A percentile compares a stretch with the other conserved stretches of the same genome.
These are phyloP conservation scores for Raffaelea ambrosiae DNA, from an alignment of 2,329 filamentous ascomycete genomes.

Conservation along the genomic window DNA sequence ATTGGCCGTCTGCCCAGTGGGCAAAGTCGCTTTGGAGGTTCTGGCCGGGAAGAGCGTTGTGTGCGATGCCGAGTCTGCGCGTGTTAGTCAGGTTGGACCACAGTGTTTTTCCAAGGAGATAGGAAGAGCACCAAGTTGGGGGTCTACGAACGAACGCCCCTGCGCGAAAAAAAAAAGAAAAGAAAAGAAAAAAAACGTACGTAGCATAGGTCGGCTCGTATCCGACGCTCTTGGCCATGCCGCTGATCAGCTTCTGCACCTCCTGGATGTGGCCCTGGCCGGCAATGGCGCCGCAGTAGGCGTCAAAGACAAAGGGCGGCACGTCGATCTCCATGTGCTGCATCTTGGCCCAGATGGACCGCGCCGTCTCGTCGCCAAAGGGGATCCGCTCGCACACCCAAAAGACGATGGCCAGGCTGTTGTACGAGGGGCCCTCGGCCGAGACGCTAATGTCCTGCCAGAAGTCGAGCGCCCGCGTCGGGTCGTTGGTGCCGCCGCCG, in stretches of 20 bases:
- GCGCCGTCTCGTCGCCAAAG: slow-evolving; percentile 50
- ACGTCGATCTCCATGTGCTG: slow-evolving; percentile 70
- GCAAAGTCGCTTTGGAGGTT: slow-evolving; percentile 62
- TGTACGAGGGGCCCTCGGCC: slow-evolving; percentile 77
- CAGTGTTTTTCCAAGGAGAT: too few species aligned
- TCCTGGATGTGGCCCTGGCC: slow-evolving; percentile 63
- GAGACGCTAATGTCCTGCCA: slow-evolving; percentile 80
- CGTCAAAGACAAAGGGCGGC: slow-evolving; percentile 62
- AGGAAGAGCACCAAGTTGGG: too few species aligned
- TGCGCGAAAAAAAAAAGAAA: slow-evolving; percentile 1
- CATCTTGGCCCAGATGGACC: slow-evolving; percentile 63
- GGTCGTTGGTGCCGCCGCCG: too few species aligned
- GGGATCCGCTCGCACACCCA: slow-evolving; percentile 61
- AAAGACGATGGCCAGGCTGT: slow-evolving; percentile 73
- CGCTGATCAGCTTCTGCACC: slow-evolving; percentile 55
- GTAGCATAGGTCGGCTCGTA: slow-evolving; percentile 59
- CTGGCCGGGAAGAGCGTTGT: slow-evolving; percentile 62
- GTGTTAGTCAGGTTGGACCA: neutral
- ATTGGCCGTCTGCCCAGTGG: slow-evolving; percentile 61
- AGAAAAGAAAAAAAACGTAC: slow-evolving; percentile 41
- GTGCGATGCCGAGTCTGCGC: slow-evolving; percentile 65
- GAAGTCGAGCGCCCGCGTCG: slow-evolving; percentile 61
- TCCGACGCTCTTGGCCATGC: slow-evolving; percentile 59
- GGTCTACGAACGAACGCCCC: too few species aligned
- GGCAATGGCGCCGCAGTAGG: slow-evolving; percentile 69